These are phyloP conservation scores for Astragalus glycyphyllos DNA, from an alignment of 306 rosid species.

Conservation along the genomic window DNA sequence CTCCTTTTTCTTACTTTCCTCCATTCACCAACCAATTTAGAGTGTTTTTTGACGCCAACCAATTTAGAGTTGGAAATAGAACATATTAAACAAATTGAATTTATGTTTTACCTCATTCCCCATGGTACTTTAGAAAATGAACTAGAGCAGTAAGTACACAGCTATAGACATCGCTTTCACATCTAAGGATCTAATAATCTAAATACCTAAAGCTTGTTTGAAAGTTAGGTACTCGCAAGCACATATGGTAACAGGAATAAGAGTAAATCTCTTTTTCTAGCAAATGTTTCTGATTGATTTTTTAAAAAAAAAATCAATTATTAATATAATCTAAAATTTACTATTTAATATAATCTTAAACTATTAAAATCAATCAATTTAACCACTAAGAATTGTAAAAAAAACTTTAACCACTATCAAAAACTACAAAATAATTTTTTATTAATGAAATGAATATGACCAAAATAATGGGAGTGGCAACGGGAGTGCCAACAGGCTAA, in stretches of 20 bases:
- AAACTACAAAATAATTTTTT: no score
- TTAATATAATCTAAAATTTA: no score
- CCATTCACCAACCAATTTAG: neutral
- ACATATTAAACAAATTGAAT: neutral
- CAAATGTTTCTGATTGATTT: no score
- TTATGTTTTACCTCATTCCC: slow-evolving; percentile 7
- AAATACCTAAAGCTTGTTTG: slow-evolving; percentile 30
- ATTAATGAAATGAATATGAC: no score
- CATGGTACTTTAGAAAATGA: neutral
- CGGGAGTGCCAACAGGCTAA: no score
- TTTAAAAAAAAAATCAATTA: no score
- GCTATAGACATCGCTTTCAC: slow-evolving; percentile 7
- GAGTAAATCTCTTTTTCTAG: no score
- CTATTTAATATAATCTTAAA: no score
- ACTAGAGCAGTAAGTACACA: neutral
- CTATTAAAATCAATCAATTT: no score
- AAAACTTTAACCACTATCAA: no score
- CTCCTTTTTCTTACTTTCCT: slow-evolving; percentile 28
- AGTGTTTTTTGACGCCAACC: neutral
- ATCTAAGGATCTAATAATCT: neutral
- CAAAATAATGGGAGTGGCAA: no score
- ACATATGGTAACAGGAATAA: neutral
- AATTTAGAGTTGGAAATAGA: slow-evolving; percentile 30
- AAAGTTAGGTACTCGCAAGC: slow-evolving; percentile 42
- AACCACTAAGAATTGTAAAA: no score